A percentile compares a stretch with the other conserved stretches of the same genome.
phyloP scores from a whole-genome alignment of 2,329 filamentous ascomycete species.

The Chaetomium strumarium region DNA sequence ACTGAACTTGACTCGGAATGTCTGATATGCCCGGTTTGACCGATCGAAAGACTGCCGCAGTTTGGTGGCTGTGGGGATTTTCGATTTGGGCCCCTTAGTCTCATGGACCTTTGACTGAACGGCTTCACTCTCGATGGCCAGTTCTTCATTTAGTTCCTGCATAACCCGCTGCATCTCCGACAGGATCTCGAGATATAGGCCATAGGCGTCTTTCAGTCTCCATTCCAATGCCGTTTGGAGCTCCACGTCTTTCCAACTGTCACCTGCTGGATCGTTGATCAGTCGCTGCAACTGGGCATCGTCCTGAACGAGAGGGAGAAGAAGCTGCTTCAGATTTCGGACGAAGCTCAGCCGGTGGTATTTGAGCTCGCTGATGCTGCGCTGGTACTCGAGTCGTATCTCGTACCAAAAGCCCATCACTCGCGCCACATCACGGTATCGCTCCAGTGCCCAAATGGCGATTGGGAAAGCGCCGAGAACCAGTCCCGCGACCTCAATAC shows the following conservation, averaged over 20 bases:
- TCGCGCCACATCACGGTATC: constrained; percentile 18
- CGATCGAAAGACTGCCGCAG: too few species aligned
- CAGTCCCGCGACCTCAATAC: constrained; percentile 22
- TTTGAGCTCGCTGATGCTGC: constrained; percentile 17
- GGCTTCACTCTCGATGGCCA: constrained; percentile 15
- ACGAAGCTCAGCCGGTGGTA: constrained; percentile 16
- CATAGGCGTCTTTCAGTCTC: constrained; percentile 15
- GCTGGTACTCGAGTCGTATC: constrained; percentile 18
- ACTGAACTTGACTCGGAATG: constrained; percentile 24
- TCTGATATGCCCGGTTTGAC: constrained; percentile 14
- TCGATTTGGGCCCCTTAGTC: too few species aligned
- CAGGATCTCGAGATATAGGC: background rate
- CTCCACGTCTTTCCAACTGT: constrained; percentile 17
- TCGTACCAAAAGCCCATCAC: constrained; percentile 18
- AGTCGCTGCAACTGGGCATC: constrained; percentile 18
- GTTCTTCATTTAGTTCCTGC: constrained; percentile 19
- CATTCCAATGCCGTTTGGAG: constrained; percentile 11
- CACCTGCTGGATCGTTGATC: constrained; percentile 17
- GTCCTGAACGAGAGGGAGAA: constrained; percentile 22
- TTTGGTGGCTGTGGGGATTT: too few species aligned
- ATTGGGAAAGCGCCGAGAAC: constrained; percentile 24
- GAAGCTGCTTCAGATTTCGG: constrained; percentile 19
- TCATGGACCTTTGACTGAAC: background rate
- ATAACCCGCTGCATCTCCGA: constrained; percentile 13
- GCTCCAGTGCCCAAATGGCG: constrained; percentile 19